Percentiles rank a stretch among this genome's conserved stretches.
These are phyloP conservation scores for Aspergillus pseudoterreus DNA, from an alignment of 2,329 filamentous ascomycete species.

Conservation along the genomic window DNA sequence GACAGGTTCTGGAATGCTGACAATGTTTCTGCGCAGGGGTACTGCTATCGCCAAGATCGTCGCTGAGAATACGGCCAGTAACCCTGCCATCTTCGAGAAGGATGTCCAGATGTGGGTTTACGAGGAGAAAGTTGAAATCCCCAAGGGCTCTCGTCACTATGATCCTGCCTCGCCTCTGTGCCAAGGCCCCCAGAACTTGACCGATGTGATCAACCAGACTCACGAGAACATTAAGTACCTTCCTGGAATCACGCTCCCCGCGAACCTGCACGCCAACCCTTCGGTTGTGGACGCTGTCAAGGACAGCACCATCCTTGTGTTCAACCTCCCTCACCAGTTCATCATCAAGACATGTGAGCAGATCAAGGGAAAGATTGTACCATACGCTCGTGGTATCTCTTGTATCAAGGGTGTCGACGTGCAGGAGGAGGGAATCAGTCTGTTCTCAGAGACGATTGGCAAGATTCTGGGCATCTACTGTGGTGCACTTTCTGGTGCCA, in stretches of 20 bases:
- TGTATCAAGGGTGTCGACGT: constrained; percentile 99
- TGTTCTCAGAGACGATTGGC: constrained; percentile 95
- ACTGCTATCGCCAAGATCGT: constrained; percentile 97
- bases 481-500: constrained; percentile 89
- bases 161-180: constrained; percentile 72
- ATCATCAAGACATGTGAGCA: constrained; percentile 82
- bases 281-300: constrained; percentile 66
- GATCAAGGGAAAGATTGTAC: constrained; percentile 82
- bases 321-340: constrained; percentile 92
- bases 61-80: constrained; percentile 79
- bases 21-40: constrained; percentile 59
- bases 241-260: constrained; percentile 76
- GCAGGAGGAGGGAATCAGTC: constrained; percentile 74
- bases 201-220: constrained; percentile 79
- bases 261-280: constrained; percentile 56
- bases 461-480: constrained; percentile 92
- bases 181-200: constrained; percentile 77
- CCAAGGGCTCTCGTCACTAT: constrained; percentile 70
- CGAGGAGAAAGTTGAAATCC: constrained; percentile 79
- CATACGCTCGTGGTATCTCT: constrained; percentile 87
- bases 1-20: constrained; percentile 64
- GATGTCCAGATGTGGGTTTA: constrained; percentile 99
- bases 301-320: constrained; percentile 83
- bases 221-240: constrained; percentile 99
- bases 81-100: constrained; percentile 78